Evolutionary conservation across 2,329 filamentous ascomycete genomes (phyloP).

Genomic region (Aspergillus sp.): DNA sequence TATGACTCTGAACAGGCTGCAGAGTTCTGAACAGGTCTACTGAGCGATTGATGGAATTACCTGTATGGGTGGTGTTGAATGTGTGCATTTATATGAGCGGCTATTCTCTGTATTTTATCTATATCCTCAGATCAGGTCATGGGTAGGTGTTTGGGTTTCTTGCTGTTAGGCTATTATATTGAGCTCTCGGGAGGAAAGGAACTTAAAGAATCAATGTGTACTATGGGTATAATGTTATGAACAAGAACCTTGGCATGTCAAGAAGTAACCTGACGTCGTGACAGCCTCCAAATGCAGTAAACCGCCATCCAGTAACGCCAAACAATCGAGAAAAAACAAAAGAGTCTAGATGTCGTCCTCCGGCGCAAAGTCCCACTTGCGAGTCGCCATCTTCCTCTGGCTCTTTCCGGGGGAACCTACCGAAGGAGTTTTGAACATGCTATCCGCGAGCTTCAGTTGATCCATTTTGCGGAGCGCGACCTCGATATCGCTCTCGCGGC

Average conservation of each 20-base stretch:
- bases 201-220: background rate
- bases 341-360: slow-evolving; percentile 36
- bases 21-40: background rate
- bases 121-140: too few species aligned
- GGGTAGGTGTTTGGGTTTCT: too few species aligned
- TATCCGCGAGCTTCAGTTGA: slow-evolving; percentile 43
- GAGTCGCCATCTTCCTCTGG: slow-evolving; percentile 49
- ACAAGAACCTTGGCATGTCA: too few species aligned
- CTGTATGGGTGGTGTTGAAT: background rate
- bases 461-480: slow-evolving; percentile 45
- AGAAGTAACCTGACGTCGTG: too few species aligned
- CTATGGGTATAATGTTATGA: too few species aligned
- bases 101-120: too few species aligned
- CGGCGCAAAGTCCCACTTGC: slow-evolving; percentile 53
- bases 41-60: background rate
- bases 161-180: too few species aligned
- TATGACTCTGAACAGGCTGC: slow-evolving; percentile 19
- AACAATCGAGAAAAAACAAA: background rate
- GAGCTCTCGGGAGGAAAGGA: background rate
- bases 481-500: slow-evolving; percentile 47
- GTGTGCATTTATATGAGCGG: too few species aligned
- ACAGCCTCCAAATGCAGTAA: background rate
- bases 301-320: background rate
- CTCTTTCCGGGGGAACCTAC: slow-evolving; percentile 42
- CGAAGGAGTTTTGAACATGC: slow-evolving; percentile 35